These are phyloP conservation scores for Aspergillus phoenicis DNA, from an alignment of 2,329 filamentous ascomycete genomes.

Conservation along the genomic window DNA sequence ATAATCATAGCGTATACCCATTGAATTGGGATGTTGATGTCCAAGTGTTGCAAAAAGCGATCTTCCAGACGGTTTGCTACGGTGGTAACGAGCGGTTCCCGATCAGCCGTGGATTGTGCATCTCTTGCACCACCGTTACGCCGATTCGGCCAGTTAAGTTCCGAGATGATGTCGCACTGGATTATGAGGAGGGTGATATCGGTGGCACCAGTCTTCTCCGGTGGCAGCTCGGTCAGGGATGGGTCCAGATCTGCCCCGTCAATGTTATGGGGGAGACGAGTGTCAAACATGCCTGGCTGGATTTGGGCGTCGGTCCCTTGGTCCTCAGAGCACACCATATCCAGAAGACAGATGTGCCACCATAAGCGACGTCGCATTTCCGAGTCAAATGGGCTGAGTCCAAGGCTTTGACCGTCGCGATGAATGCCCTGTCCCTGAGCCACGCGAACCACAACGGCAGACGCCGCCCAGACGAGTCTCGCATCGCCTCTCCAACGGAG, in stretches of 20 bases:
- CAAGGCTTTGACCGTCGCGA: constrained; percentile 11
- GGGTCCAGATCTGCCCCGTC: constrained; percentile 27
- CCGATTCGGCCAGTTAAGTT: constrained; percentile 15
- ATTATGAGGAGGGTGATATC: constrained; percentile 31
- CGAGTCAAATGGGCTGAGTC: constrained; percentile 19
- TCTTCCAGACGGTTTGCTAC: constrained; percentile 31
- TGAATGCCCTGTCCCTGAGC: constrained; percentile 15
- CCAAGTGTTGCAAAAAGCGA: constrained; percentile 35
- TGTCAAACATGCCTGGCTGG: constrained; percentile 26
- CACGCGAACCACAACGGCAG: constrained; percentile 10
- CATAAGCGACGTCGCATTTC: constrained; percentile 34
- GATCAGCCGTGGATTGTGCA: constrained; percentile 3
- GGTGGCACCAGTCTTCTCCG: constrained; percentile 19
- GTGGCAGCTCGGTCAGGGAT: constrained; percentile 15
- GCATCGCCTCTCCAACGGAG: constrained; percentile 15
- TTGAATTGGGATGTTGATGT: constrained; percentile 51
- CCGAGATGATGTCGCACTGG: constrained; percentile 19
- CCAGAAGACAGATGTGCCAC: constrained; percentile 34
- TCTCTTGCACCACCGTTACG: neutral
- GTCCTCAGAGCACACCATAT: constrained; percentile 32
- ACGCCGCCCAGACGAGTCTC: constrained; percentile 6
- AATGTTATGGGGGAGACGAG: constrained; percentile 28
- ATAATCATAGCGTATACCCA: constrained; percentile 65
- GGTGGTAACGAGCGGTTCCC: constrained; percentile 27
- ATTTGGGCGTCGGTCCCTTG: constrained; percentile 31